phyloP scores from a whole-genome alignment of 441 rosid species.

The Populus hybrid region DNA sequence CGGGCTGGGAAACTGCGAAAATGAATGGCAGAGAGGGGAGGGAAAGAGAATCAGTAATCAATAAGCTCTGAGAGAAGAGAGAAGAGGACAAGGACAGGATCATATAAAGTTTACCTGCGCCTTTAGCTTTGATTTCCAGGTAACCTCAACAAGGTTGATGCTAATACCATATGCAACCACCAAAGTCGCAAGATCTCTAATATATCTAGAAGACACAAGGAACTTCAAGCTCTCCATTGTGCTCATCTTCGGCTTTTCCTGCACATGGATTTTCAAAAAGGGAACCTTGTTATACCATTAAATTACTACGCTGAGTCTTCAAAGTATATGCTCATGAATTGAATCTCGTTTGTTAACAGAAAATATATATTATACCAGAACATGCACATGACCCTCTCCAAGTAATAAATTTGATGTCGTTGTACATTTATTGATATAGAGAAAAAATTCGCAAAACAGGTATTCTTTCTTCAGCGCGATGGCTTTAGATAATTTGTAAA shows the following conservation, averaged over 20 bases:
- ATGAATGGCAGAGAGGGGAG: not conserved
- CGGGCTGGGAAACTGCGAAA: conserved; percentile 81
- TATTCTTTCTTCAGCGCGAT: not conserved
- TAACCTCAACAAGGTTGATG: conserved; percentile 94
- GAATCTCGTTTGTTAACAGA: not conserved
- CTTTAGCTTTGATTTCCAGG: conserved; percentile 98
- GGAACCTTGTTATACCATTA: not conserved
- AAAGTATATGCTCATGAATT: not conserved
- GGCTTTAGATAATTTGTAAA: not conserved
- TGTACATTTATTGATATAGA: not conserved
- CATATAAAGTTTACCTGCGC: conserved; percentile 63
- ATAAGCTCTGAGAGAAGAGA: not conserved
- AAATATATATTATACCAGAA: not conserved
- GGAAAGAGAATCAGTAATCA: not conserved
- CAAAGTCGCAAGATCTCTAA: conserved; percentile 90
- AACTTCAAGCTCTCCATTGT: conserved; percentile 97
- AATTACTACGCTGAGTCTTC: not conserved
- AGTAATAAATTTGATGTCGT: not conserved
- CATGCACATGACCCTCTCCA: not conserved
- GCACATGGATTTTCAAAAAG: conserved; percentile 13
- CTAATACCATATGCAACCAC: conserved; percentile 99
- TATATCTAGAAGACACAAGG: conserved; percentile 83
- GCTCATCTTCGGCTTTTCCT: conserved; percentile 90
- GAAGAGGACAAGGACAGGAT: not conserved
- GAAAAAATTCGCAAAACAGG: not conserved